A percentile compares a stretch with the other conserved stretches of the same genome.
phyloP scores from a whole-genome alignment of 129 eudicot genomes.

The Ambrosia trifida region DNA sequence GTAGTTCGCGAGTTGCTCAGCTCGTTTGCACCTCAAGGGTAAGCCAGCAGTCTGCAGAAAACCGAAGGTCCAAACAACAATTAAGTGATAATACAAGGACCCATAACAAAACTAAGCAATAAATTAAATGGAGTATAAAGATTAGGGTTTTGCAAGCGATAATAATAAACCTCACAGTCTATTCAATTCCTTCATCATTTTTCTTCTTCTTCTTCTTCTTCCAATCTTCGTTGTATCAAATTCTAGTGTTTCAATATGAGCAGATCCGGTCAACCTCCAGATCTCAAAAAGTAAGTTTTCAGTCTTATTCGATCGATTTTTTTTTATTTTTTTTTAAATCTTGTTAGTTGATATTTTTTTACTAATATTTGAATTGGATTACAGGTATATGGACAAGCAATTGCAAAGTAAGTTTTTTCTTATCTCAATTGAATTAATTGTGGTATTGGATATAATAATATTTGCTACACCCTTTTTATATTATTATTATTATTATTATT shows the following conservation, averaged over 20 bases:
- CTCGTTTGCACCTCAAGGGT: no score
- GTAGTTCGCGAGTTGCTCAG: no score
- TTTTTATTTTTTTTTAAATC: not conserved
- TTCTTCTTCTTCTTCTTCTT: conserved; percentile 12
- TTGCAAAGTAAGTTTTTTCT: conserved; percentile 31
- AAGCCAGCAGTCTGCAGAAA: not conserved
- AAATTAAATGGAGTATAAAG: not conserved
- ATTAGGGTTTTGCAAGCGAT: conserved; percentile 24
- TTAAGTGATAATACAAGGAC: not conserved
- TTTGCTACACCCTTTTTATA: not conserved
- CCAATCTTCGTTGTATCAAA: not conserved
- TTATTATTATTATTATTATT: no score
- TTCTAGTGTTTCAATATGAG: conserved; percentile 45
- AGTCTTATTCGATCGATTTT: not conserved
- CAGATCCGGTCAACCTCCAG: conserved; percentile 81
- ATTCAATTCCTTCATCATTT: not conserved
- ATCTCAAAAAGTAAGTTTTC: conserved; percentile 60
- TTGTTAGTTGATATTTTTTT: conserved; percentile 3
- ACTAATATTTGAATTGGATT: conserved; percentile 14
- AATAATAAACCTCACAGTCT: conserved; percentile 8
- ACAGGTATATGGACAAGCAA: conserved; percentile 40
- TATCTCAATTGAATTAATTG: not conserved
- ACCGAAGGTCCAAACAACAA: conserved; percentile 4
- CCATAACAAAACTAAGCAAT: not conserved
- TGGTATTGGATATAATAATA: no score